Base-by-base conservation (phyloP, 345 rosid genomes). In the Populus euphratica region DNA sequence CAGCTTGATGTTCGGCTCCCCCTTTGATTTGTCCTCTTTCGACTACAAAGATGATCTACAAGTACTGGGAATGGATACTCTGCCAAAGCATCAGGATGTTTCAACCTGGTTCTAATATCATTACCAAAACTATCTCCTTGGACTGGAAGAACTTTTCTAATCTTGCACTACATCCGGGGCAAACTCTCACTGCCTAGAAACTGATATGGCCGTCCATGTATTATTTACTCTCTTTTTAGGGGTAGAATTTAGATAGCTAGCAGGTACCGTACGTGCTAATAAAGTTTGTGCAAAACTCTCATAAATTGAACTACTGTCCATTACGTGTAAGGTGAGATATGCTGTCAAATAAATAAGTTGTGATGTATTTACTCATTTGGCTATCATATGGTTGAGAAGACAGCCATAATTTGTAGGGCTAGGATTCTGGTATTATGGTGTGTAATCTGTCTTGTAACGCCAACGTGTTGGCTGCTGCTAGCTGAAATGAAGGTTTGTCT, bases 1-100 rank as follows among this genome's bases (percentile, higher is more conserved):
- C 74, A 90, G 85, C 71, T 43, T 87, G 78, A 81, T 92, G 91
- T 87, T 88, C 2, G 91, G 89, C 5, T 85, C 97, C 17, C 91
- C 96, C 21, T 89, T 90, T 14, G 90, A 93, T 47, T 61, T 93
- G 76, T 73, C 90, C 4, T 68, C 98, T 12, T 93, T 88, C 0
- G 92, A 90, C 69, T 89, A 86, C 79, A 93, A 91, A 76, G 96
- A 91, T 23, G 97, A 93, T 73, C 82, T 90, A 21, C 86, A 87
- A 44, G 88, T 88, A 27, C 84, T 81, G 25, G 85, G 85, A 59
- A 81, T 88, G 81, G 91, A 91, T 79, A 56, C 82, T 20, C 66
- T 87, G 77, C 91, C 88, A 64, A 90, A 90, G 87, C 98, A 78
- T 33, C 82, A 90, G 71, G 96, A 93, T 59, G 88, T 80, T 18